These are phyloP conservation scores for Hymenotorrendiella dingleyae DNA, from an alignment of 2,329 filamentous ascomycete species.

Conservation along the genomic window DNA sequence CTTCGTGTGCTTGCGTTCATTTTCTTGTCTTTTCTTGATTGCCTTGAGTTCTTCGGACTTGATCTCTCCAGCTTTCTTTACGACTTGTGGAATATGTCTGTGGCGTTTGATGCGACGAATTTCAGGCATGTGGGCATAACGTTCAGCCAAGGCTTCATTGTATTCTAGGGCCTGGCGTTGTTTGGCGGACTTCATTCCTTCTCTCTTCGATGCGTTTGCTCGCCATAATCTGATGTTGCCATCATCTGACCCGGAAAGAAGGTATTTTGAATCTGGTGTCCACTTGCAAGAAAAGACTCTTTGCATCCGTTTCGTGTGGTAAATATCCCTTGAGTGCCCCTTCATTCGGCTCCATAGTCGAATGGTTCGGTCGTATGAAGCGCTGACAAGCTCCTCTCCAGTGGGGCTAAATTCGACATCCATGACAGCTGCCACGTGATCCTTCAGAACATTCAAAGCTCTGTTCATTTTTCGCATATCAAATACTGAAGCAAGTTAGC, in stretches of 20 bases:
- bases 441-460: slow-evolving; percentile 82
- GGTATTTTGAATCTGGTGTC: slow-evolving; percentile 83
- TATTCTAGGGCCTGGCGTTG: slow-evolving; percentile 90
- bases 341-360: slow-evolving; percentile 75
- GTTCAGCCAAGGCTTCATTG: slow-evolving; percentile 73
- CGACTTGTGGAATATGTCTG: slow-evolving; percentile 81
- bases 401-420: slow-evolving; percentile 94
- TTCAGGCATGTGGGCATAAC: slow-evolving; percentile 95
- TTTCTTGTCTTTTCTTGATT: slow-evolving; percentile 89
- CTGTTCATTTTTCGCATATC: slow-evolving; percentile 89
- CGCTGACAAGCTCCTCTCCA: slow-evolving; percentile 86
- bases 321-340: slow-evolving; percentile 86
- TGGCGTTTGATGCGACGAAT: slow-evolving; percentile 86
- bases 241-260: slow-evolving; percentile 88
- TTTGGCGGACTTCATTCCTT: slow-evolving; percentile 77
- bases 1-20: slow-evolving; percentile 84
- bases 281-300: slow-evolving; percentile 80
- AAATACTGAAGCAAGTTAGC: slow-evolving; percentile 49
- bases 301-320: slow-evolving; percentile 98
- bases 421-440: slow-evolving; percentile 88
- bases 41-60: slow-evolving; percentile 83
- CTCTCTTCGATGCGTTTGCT: slow-evolving; percentile 73
- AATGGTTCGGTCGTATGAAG: slow-evolving; percentile 82
- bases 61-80: slow-evolving; percentile 95
- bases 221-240: slow-evolving; percentile 90